Conservation (phyloP, 2,329 filamentous ascomycete species). For the Elsinoe australis region DNA sequence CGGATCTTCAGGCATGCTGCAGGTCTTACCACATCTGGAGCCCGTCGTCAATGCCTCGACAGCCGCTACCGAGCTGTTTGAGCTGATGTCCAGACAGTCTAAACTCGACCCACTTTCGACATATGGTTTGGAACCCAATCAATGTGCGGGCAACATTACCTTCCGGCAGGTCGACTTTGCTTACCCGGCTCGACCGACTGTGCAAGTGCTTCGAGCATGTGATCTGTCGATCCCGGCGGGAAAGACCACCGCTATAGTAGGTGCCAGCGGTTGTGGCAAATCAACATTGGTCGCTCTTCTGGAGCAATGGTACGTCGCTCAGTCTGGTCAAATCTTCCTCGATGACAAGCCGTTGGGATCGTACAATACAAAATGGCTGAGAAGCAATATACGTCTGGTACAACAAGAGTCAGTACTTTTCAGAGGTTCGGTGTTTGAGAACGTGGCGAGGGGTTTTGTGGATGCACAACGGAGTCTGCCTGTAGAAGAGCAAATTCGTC, state of each 20-base stretch:
- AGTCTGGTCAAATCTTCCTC: background rate
- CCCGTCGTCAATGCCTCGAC: conserved; percentile 31
- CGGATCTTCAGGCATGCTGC: conserved; percentile 28
- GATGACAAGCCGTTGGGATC: conserved; percentile 66
- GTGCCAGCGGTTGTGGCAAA: conserved; percentile 51
- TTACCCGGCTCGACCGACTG: conserved; percentile 33
- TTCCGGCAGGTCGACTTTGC: conserved; percentile 35
- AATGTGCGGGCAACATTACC: conserved; percentile 26
- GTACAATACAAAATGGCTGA: conserved; percentile 38
- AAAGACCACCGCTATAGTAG: conserved; percentile 50
- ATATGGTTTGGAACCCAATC: background rate
- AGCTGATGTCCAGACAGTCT: conserved; percentile 27
- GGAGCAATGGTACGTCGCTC: conserved; percentile 51
- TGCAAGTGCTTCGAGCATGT: conserved; percentile 38
- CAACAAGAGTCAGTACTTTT: conserved; percentile 28
- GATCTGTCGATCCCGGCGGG: conserved; percentile 34
- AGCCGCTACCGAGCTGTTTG: conserved; percentile 31
- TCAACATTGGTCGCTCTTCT: conserved; percentile 48
- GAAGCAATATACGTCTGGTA: conserved; percentile 41
- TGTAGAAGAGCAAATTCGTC: conserved; percentile 3
- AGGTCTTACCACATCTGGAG: conserved; percentile 31
- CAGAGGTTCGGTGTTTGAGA: conserved; percentile 33
- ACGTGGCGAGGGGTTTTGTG: conserved; percentile 39
- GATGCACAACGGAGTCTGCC: conserved; percentile 93
- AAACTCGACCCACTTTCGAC: conserved; percentile 29